A percentile compares a stretch with the other conserved stretches of the same genome.
Evolutionary conservation across 169 alveolate genomes (phyloP).

Genomic region (Plasmodium cynomolgi): DNA sequence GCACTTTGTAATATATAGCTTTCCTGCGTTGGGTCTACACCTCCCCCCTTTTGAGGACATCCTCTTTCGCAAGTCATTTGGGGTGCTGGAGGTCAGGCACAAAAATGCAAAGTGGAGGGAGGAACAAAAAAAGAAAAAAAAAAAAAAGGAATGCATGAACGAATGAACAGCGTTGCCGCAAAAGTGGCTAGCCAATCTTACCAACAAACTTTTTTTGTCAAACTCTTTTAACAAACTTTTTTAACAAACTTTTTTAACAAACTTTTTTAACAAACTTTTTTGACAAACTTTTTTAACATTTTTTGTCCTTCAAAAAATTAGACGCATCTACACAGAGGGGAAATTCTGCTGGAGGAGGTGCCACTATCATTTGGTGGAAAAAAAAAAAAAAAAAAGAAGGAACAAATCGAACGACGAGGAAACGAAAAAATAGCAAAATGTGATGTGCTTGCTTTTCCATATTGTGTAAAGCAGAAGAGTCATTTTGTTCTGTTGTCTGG

Average conservation of each 20-base stretch:
- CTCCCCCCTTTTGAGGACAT: background rate
- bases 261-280: background rate
- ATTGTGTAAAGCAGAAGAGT: background rate
- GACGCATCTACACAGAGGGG: background rate
- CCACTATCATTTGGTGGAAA: background rate
- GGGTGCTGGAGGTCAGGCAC: background rate
- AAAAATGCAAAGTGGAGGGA: background rate
- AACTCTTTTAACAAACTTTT: background rate
- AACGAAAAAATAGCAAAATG: background rate
- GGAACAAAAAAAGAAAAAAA: background rate
- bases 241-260: background rate
- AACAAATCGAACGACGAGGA: background rate
- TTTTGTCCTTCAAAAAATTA: background rate
- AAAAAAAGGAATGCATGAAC: no score
- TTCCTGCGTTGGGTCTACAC: background rate
- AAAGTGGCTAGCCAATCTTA: background rate
- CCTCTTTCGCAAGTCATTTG: background rate
- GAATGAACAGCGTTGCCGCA: background rate
- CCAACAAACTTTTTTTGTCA: background rate
- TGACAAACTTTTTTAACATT: no score
- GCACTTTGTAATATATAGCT: background rate
- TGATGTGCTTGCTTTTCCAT: background rate
- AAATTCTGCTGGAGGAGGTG: background rate
- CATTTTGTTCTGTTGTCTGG: background rate
- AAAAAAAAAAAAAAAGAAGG: background rate